Base-by-base conservation (phyloP, 75 land plant species). In the Picea glauca region DNA sequence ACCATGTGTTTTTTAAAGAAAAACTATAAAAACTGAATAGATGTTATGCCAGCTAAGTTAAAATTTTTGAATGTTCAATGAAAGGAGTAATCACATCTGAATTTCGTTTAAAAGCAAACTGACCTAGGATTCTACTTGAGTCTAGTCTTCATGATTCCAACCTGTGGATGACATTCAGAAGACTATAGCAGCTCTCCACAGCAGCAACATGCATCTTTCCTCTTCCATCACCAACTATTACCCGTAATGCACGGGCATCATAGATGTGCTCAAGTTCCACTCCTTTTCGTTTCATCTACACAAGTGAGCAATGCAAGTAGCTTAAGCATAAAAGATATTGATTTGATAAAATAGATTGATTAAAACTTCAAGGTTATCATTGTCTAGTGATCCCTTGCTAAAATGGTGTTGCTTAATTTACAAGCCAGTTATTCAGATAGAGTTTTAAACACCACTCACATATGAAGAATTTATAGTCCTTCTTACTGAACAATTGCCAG, bases 221-320 rank as follows among this genome's bases (percentile, higher is more conserved):
- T 58, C 87, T 83, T 62, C 90, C 96, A 87, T 96, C 99, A 59
- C 99, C 99, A 81, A 96, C 92, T 50, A 96, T 82, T 21, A 96
- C 98, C 66, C 99, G 88, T 79, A 96, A 72, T 43, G 99, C 99
- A 76, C 99, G 93, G n/a, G 98, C 95, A 90, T 96, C 99, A 82
- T 91, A 96, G 21, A 96, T 83, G 82, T 94, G 90, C 77, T 83
- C 78, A 23, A 96, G 83, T 60, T 80, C 81, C 72, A 94, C 88
- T 79, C 90, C 91, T 85, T 96, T 96, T 46, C 98, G 78, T 76
- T 88, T 88, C 99, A 96, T 96, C 99, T 96, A 66, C 31, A 54
- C 20, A 58, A 58, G 26, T 6, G 75, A 5, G 65, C n/a, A 76
- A 20, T 5, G 14, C n/a, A 62, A 62, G 32, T 35, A 18, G 17